These are phyloP conservation scores for Pistacia integerrima DNA, from an alignment of 345 rosid genomes.

Conservation along the genomic window DNA sequence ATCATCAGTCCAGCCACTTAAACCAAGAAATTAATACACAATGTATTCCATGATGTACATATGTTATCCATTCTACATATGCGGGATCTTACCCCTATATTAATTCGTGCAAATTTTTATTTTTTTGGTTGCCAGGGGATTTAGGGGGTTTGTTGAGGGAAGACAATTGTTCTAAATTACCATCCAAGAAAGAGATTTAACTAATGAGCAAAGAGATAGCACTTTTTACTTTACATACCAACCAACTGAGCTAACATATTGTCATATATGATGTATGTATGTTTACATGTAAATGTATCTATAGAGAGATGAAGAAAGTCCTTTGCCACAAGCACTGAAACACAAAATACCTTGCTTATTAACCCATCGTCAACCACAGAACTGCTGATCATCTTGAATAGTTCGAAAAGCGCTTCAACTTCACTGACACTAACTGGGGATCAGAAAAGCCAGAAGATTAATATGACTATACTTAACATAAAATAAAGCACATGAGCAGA, in stretches of 20 bases:
- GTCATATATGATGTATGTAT: not conserved
- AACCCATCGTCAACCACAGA: slow-evolving; percentile 95
- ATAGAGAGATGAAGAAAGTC: not conserved
- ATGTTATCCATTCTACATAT: too few relatives aligned
- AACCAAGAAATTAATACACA: too few relatives aligned
- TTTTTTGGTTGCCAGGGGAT: not conserved
- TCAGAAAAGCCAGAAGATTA: slow-evolving; percentile 11
- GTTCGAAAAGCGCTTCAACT: slow-evolving; percentile 97
- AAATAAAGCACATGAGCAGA: not conserved
- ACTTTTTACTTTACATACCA: not conserved
- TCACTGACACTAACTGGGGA: slow-evolving; percentile 95
- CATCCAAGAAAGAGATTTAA: not conserved
- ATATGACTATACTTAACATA: not conserved
- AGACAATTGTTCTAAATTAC: not conserved
- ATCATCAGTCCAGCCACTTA: not conserved
- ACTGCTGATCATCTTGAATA: slow-evolving; percentile 96
- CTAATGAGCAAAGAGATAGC: not conserved
- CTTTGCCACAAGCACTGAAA: not conserved
- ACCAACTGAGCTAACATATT: not conserved
- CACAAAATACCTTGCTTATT: slow-evolving; percentile 75
- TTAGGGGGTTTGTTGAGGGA: not conserved
- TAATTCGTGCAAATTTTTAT: too few relatives aligned
- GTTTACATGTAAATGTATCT: too few relatives aligned
- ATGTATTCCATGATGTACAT: too few relatives aligned
- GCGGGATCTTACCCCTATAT: too few relatives aligned